Evolutionary conservation across 2,329 filamentous ascomycete species (phyloP).

Genomic region (Graphium sp.): DNA sequence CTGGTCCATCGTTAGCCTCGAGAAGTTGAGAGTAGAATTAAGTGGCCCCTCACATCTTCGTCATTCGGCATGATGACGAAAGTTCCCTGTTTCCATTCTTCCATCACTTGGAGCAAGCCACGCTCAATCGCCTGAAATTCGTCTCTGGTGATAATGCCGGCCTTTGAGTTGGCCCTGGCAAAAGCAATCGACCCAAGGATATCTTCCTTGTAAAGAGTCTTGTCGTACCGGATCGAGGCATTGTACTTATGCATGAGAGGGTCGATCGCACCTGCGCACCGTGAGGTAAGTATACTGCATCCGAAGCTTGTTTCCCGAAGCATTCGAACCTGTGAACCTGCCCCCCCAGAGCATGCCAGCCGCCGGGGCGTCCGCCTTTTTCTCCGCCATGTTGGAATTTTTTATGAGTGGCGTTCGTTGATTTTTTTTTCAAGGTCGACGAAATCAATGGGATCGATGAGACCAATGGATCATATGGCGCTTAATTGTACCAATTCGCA

Average conservation of each 20-base stretch:
- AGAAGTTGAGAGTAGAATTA: conserved; percentile 3
- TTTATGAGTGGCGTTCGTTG: conserved; percentile 3
- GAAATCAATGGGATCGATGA: conserved; percentile 1
- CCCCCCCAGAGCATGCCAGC: conserved; percentile 24
- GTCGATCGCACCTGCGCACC: conserved; percentile 51
- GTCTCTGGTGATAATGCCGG: conserved; percentile 52
- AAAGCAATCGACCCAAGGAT: conserved; percentile 70
- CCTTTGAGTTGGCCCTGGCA: conserved; percentile 61
- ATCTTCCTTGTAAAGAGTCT: conserved; percentile 62
- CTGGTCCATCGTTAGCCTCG: conserved; percentile 10
- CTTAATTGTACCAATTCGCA: conserved; percentile 1
- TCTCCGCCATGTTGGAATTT: conserved; percentile 8
- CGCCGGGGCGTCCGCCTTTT: conserved; percentile 12
- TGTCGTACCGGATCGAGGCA: conserved; percentile 64
- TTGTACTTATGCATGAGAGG: conserved; percentile 81
- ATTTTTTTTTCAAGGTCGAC: conserved; percentile 4
- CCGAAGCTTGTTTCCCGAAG: background rate
- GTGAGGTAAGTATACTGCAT: conserved; percentile 11
- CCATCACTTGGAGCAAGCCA: conserved; percentile 42
- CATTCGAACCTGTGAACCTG: conserved; percentile 27
- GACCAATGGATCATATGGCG: conserved; percentile 1
- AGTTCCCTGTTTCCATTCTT: conserved; percentile 32
- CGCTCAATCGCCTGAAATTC: conserved; percentile 62
- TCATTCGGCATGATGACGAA: conserved; percentile 36
- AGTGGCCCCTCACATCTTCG: conserved; percentile 22